Base-by-base conservation (phyloP, 2,329 filamentous ascomycete genomes). In the Tolypocladium nubicola region DNA sequence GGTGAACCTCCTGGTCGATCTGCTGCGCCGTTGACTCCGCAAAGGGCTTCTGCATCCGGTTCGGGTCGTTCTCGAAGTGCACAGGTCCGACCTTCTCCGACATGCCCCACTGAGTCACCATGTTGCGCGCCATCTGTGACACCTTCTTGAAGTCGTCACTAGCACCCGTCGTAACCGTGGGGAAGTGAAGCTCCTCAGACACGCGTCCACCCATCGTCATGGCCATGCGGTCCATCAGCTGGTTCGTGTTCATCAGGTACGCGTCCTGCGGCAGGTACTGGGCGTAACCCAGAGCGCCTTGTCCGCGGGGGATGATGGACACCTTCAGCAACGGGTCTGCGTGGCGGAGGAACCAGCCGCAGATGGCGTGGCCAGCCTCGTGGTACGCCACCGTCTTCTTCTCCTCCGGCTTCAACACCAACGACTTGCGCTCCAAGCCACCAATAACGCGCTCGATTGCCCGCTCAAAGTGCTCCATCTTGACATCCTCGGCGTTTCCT, bases 91-190 rank as follows among this genome's bases (percentile, higher is more conserved):
- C 87, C 76, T 96, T 95, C 64, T 89, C 84, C 45, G 89, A 95
- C 94, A 99, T 99, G 64, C 94, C 94, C 87, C 91, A 99, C 72
- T 96, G 90, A n/a, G 93, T 99, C 37, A 99, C 94, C 94, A 99
- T 99, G 61, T 89, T 87, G 21, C 89, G 95, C 4, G 94, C 95
- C 88, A 97, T 93, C 57, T 86, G 84, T 2, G 94, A 97, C 45
- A 97, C 94, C 76, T 99, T 99, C 75, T 94, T 93, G 82, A 99
- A 99, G 71, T 99, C 94, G 71, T 97, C 94, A 56, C 87, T 92
- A 23, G 93, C 94, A 58, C 94, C 94, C 52, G 89, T 94, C 1
- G 94, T 99, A 23, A 99, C 94, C 0, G 91, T 96, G 39, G 94
- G 87, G 74, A 99, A 99, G 75, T 99, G 93, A 9, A 99, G 77